Evolutionary conservation across 177 flowering plant genomes (phyloP), one percentile per base, ranked within the genome.

Genomic region (Vitis hybrid): DNA sequence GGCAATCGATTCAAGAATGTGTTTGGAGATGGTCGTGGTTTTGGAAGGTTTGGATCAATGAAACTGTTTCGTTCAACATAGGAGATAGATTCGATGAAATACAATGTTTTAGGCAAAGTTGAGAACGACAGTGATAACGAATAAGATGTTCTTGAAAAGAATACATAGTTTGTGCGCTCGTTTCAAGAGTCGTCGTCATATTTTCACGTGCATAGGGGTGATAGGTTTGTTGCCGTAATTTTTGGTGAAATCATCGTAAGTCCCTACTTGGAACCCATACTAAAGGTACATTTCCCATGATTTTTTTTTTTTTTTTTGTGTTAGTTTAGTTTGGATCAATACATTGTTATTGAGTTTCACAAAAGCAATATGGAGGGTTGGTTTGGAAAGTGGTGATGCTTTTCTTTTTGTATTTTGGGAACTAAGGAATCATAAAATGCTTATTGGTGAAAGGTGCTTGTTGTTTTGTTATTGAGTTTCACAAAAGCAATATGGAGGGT

Each of bases 141-240:
- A 6, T 79, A 67, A 18, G 72, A 58, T 30, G 26, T 62, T 52
- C 61, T 72, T 5, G 70, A 13, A 21, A 86, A 85, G 59, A 84
- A 91, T 63, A 75, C 84, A 75, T 87, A 76, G 67, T 91, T 89
- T 67, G 97, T 92, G 58, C 71, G 80, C 10, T 89, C 85, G 85
- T 88, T 94, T 66, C 85, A 87, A 7, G 93, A 91, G 74, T 86
- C 97, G 5, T 89, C 91, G 97, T 95, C 97, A 2, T 94, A 94
- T 74, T 79, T 91, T 73, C 78, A 79, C 70, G 95, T 92, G 11
- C 93, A 91, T 74, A 66, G 94, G 94, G 93, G 92, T 0, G 78
- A 93, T 71, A 89, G 91, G 0, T 94, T 92, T 57, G 97, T 94
- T 51, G 90, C 91, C 10, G 62, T 94, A 18, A 82, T 94, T 26